Percentiles rank a stretch among this genome's conserved stretches.
phyloP scores from a whole-genome alignment of 768 basidiomycete genomes.

The Serendipita vermifera region DNA sequence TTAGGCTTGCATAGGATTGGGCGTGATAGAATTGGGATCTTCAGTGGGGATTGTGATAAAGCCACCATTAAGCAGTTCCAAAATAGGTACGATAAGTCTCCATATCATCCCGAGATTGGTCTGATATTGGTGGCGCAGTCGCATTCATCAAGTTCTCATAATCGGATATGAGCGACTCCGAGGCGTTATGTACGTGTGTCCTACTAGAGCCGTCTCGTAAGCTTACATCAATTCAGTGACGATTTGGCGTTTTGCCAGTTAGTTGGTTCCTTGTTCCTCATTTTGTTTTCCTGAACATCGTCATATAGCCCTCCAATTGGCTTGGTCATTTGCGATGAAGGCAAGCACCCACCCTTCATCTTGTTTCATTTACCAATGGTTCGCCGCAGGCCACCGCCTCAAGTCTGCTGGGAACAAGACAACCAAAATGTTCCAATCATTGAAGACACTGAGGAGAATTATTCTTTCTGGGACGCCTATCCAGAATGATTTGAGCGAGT shows the following conservation, averaged over 20 bases:
- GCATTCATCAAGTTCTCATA: conserved; percentile 71
- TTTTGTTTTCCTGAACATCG: neutral
- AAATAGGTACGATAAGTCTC: conserved; percentile 45
- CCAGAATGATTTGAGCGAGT: conserved; percentile 91
- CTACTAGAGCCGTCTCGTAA: too few relatives aligned
- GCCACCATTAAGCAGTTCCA: conserved; percentile 53
- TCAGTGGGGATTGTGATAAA: conserved; percentile 48
- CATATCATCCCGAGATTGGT: neutral
- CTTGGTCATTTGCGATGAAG: conserved; percentile 92
- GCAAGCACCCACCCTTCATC: conserved; percentile 24
- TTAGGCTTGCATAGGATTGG: conserved; percentile 33
- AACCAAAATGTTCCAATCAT: conserved; percentile 64
- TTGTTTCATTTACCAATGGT: neutral
- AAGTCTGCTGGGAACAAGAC: conserved; percentile 91
- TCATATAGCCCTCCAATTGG: conserved; percentile 70
- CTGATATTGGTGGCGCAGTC: conserved; percentile 29
- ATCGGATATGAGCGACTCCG: conserved; percentile 90
- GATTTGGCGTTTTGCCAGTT: conserved; percentile 55
- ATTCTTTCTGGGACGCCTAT: conserved; percentile 95
- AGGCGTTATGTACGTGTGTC: conserved; percentile 56
- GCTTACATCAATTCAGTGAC: conserved; percentile 25
- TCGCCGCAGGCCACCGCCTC: conserved; percentile 60
- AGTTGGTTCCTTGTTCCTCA: conserved; percentile 18
- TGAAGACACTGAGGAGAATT: conserved; percentile 63
- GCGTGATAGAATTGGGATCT: conserved; percentile 41